Percentiles rank a stretch among this genome's conserved stretches.
Conservation (phyloP, 495 filamentous ascomycete species). For the Aspergillus affinis region DNA sequence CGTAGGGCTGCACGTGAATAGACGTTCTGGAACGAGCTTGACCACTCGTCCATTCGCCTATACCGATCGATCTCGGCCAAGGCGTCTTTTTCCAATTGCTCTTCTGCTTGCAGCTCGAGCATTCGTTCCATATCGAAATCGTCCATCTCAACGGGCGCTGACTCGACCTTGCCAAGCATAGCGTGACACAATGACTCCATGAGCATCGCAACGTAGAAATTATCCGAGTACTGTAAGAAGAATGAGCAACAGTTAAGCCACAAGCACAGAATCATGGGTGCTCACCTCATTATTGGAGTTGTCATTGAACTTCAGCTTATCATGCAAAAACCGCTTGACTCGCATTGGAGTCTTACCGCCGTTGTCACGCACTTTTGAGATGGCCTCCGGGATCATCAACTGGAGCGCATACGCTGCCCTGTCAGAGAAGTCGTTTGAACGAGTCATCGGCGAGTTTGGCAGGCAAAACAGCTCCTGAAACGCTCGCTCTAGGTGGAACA, state of each 20-base stretch:
- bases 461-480: slow-evolving; percentile 91
- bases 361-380: slow-evolving; percentile 74
- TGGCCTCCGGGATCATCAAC: slow-evolving; percentile 72
- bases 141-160: slow-evolving; percentile 38
- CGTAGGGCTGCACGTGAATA: slow-evolving; percentile 79
- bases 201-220: slow-evolving; percentile 79
- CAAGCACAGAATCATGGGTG: not conserved
- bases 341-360: slow-evolving; percentile 71
- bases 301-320: slow-evolving; percentile 89
- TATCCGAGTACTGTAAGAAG: slow-evolving; percentile 66
- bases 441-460: slow-evolving; percentile 66
- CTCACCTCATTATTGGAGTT: slow-evolving; percentile 77
- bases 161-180: slow-evolving; percentile 56
- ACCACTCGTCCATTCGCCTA: slow-evolving; percentile 91
- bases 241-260: slow-evolving; percentile 12
- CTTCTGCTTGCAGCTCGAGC: slow-evolving; percentile 56
- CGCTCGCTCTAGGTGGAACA: slow-evolving; percentile 77
- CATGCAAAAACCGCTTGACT: slow-evolving; percentile 77
- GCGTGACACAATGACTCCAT: slow-evolving; percentile 78
- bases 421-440: slow-evolving; percentile 86
- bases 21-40: slow-evolving; percentile 85
- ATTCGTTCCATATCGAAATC: slow-evolving; percentile 50
- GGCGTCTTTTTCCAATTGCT: slow-evolving; percentile 65
- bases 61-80: slow-evolving; percentile 87
- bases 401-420: slow-evolving; percentile 79